These are phyloP conservation scores for Pythium aristosporum DNA, from an alignment of 352 stramenopile genomes.

Conservation along the genomic window DNA sequence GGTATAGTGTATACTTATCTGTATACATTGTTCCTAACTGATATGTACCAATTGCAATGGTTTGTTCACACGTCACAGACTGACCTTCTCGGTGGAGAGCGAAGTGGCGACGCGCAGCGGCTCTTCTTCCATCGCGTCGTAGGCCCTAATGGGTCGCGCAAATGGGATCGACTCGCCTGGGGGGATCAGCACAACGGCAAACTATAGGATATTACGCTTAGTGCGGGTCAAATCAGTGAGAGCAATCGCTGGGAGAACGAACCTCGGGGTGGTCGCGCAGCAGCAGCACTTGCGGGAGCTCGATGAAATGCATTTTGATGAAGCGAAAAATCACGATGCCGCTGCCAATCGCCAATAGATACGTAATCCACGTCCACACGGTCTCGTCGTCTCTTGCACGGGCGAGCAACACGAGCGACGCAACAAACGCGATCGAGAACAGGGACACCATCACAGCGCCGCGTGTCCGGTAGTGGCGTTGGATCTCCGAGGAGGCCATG, in stretches of 20 bases:
- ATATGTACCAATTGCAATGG: neutral
- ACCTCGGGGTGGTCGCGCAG: slow-evolving; percentile 70
- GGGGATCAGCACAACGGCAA: slow-evolving; percentile 40
- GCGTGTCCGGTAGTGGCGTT: slow-evolving; percentile 48
- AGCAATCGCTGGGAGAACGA: neutral
- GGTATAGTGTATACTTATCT: slow-evolving; percentile 10
- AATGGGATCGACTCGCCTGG: slow-evolving; percentile 58
- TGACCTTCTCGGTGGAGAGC: slow-evolving; percentile 22
- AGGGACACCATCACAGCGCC: slow-evolving; percentile 40
- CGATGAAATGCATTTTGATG: slow-evolving; percentile 67
- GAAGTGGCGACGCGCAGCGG: slow-evolving; percentile 13
- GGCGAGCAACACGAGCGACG: slow-evolving; percentile 40
- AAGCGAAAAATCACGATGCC: slow-evolving; percentile 69
- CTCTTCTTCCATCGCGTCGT: slow-evolving; percentile 33
- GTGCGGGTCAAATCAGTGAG: neutral
- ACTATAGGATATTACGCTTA: slow-evolving; percentile 32
- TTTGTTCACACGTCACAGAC: slow-evolving; percentile 23
- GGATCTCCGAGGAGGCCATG: slow-evolving; percentile 50
- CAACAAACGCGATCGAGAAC: slow-evolving; percentile 46
- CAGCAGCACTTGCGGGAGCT: slow-evolving; percentile 66
- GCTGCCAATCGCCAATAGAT: slow-evolving; percentile 53
- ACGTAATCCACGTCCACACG: slow-evolving; percentile 52
- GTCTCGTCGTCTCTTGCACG: slow-evolving; percentile 34
- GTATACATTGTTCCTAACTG: slow-evolving; percentile 19
- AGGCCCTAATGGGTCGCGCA: slow-evolving; percentile 46